These are phyloP conservation scores for Gossypium ekmanianum DNA, from an alignment of 345 rosid genomes.

Conservation along the genomic window DNA sequence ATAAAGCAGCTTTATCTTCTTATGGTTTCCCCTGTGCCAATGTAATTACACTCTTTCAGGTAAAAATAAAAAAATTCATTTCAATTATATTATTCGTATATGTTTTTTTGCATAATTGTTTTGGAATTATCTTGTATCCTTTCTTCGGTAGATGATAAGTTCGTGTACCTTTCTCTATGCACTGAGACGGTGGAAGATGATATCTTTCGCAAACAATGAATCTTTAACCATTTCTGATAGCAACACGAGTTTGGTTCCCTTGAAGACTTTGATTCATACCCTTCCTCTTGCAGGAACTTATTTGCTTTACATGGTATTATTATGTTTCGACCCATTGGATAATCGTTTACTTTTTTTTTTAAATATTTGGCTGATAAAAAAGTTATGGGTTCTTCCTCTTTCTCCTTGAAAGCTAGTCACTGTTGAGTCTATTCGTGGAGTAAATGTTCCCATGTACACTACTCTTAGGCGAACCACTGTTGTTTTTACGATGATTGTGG, in stretches of 20 bases:
- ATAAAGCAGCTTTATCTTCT: slow-evolving; percentile 98
- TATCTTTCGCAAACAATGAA: slow-evolving; percentile 60
- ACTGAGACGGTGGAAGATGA: slow-evolving; percentile 61
- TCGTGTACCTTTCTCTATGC: slow-evolving; percentile 71
- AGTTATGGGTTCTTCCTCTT: slow-evolving; percentile 16
- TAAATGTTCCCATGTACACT: slow-evolving; percentile 99
- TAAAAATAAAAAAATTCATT: slow-evolving; percentile 14
- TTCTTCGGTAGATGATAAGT: slow-evolving; percentile 60
- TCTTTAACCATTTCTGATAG: slow-evolving; percentile 46
- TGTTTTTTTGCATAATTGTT: neutral
- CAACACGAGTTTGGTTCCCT: slow-evolving; percentile 49
- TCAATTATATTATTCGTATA: neutral
- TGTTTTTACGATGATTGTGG: slow-evolving; percentile 89
- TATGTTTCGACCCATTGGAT: slow-evolving; percentile 8
- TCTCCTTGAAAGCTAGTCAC: slow-evolving; percentile 70
- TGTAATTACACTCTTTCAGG: slow-evolving; percentile 91
- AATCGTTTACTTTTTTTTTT: neutral
- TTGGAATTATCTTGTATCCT: neutral
- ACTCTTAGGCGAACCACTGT: slow-evolving; percentile 95
- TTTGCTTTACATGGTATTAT: slow-evolving; percentile 84
- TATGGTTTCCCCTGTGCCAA: slow-evolving; percentile 82
- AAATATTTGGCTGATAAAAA: slow-evolving; percentile 9
- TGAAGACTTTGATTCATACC: slow-evolving; percentile 63
- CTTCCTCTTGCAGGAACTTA: slow-evolving; percentile 74
- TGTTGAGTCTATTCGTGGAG: slow-evolving; percentile 95